Evolutionary conservation across 768 basidiomycete genomes (phyloP).

Genomic region (Dioszegia aurantiaca): DNA sequence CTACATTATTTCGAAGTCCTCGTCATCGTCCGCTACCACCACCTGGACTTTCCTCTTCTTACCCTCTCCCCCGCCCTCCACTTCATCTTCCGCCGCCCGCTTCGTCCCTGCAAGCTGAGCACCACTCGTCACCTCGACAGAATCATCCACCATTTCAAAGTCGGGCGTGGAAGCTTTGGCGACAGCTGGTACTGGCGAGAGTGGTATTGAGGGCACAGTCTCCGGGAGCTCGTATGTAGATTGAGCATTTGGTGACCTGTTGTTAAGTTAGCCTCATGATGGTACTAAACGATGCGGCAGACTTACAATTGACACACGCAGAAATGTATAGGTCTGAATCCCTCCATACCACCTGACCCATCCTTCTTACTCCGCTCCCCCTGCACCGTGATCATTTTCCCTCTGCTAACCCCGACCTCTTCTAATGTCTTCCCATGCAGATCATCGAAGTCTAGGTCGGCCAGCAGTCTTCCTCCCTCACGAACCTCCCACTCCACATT

Average conservation of each 20-base stretch:
- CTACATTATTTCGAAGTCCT: slow-evolving; percentile 37
- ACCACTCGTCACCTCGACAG: background rate
- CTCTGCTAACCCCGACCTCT: slow-evolving; percentile 72
- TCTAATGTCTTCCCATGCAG: slow-evolving; percentile 76
- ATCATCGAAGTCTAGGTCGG: slow-evolving; percentile 92
- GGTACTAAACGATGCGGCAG: no score
- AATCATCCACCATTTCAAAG: slow-evolving; percentile 11
- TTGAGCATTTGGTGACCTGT: slow-evolving; percentile 8
- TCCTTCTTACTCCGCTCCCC: background rate
- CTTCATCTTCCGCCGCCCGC: slow-evolving; percentile 39
- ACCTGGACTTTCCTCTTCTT: slow-evolving; percentile 29
- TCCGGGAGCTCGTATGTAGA: slow-evolving; percentile 11
- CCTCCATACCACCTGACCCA: slow-evolving; percentile 82
- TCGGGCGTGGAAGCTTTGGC: slow-evolving; percentile 5
- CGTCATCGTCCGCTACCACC: slow-evolving; percentile 29
- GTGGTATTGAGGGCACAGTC: slow-evolving; percentile 7
- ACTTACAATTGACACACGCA: slow-evolving; percentile 61
- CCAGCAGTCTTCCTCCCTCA: slow-evolving; percentile 78
- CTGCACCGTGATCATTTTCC: slow-evolving; percentile 76
- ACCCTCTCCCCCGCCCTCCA: slow-evolving; percentile 29
- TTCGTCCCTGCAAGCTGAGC: slow-evolving; percentile 8
- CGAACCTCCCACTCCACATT: slow-evolving; percentile 63
- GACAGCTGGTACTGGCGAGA: slow-evolving; percentile 7
- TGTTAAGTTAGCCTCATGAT: no score
- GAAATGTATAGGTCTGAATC: slow-evolving; percentile 67